Base-by-base conservation (phyloP, 495 filamentous ascomycete species). In the Xylaria longipes region DNA sequence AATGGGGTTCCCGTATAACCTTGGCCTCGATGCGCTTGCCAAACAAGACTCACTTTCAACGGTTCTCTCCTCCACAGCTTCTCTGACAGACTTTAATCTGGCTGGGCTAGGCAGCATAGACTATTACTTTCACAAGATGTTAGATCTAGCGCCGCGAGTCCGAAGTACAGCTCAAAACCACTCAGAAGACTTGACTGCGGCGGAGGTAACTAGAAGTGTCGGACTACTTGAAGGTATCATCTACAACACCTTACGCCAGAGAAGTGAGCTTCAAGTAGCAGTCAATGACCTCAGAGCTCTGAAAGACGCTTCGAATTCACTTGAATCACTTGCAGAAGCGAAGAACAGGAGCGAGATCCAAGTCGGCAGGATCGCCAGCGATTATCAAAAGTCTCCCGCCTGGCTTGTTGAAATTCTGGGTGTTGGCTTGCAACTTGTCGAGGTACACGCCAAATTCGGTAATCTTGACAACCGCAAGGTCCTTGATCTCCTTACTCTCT, bases 1-100 rank as follows among this genome's bases (percentile, higher is more conserved):
- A 31, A 97, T 98, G 94, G 97, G 97, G 25, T 88, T 98, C 69
- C 91, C 91, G 74, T 89, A 89, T 17, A 97, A 94, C 77, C 84
- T 95, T 27, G 88, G 91, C 70, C 87, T 84, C 37, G 89, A 90
- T 72, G 78, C 89, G 56, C 85, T 98, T 11, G 86, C 86, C 41
- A 88, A 88, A 50, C 97, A 99, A 80, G 84, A 86, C 41, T 90
- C 91, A 5, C 82, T 92, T 15, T 84, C 91, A 15, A 84, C 87
- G 27, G 85, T 98, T 0, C 85, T 98, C 72, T 84, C 90, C 63
- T 84, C 80, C 5, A 82, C 80, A 71, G 75, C 83, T 22, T 71
- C 80, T 43, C 75, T 89, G 6, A 81, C 87, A n/a, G 88, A 95
- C 35, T 33, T 65, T 35, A 37, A 69, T 29, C 56, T 70, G 29